Evolutionary conservation across 1,284 basidiomycete genomes (phyloP).

Genomic region (Gomphus sp.): DNA sequence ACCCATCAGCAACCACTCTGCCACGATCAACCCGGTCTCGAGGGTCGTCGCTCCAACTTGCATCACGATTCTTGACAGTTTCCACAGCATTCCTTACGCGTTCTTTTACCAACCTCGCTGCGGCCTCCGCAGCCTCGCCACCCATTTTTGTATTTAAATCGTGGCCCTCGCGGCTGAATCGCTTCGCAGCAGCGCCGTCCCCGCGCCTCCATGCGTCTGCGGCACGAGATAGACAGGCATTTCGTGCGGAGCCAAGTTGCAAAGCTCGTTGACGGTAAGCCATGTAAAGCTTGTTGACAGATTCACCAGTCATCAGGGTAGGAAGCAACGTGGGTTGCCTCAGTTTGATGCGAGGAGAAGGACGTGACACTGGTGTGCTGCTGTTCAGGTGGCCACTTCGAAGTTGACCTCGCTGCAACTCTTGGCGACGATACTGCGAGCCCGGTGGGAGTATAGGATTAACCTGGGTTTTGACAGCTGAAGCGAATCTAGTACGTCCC

Average conservation of each 20-base stretch:
- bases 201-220: slow-evolving; percentile 93
- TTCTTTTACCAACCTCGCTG: slow-evolving; percentile 72
- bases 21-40: slow-evolving; percentile 72
- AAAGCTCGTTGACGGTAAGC: slow-evolving; percentile 77
- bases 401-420: slow-evolving; percentile 14
- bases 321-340: slow-evolving; percentile 80
- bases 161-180: slow-evolving; percentile 89
- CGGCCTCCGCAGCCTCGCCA: slow-evolving; percentile 74
- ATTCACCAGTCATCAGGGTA: slow-evolving; percentile 77
- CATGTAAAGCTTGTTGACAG: slow-evolving; percentile 79
- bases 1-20: slow-evolving; percentile 66
- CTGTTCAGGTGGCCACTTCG: slow-evolving; percentile 18
- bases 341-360: slow-evolving; percentile 77
- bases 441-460: slow-evolving; percentile 14
- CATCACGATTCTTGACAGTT: slow-evolving; percentile 61
- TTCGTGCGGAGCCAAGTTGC: slow-evolving; percentile 86
- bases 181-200: slow-evolving; percentile 90
- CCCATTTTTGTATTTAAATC: slow-evolving; percentile 87
- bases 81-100: slow-evolving; percentile 68
- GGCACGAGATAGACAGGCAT: slow-evolving; percentile 90
- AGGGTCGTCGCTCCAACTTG: slow-evolving; percentile 75
- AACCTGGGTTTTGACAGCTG: slow-evolving; percentile 63
- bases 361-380: slow-evolving; percentile 39
- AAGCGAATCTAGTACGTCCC: slow-evolving; percentile 74
- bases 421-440: slow-evolving; percentile 1